Evolutionary conservation across 352 stramenopile genomes (phyloP).

Genomic region (Peronospora farinosa): DNA sequence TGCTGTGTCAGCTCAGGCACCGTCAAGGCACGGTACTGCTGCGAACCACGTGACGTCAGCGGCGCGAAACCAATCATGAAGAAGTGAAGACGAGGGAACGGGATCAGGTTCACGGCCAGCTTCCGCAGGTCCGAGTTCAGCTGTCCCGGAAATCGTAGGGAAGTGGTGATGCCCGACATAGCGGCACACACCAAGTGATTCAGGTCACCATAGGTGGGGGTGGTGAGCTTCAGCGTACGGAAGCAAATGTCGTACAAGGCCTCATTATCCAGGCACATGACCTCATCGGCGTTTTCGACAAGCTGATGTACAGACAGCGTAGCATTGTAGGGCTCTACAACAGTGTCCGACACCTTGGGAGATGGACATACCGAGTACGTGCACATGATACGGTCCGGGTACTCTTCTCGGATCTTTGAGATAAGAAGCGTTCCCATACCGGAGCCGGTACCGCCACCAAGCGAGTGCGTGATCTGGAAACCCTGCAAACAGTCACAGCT

Average conservation of each 20-base stretch:
- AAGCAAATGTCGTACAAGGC: constrained; percentile 99
- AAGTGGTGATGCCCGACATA: constrained; percentile 98
- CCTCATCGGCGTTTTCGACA: constrained; percentile 99
- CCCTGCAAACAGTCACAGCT: constrained; percentile 97
- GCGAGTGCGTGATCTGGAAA: constrained; percentile 99
- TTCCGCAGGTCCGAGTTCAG: constrained; percentile 99
- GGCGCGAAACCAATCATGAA: constrained; percentile 99
- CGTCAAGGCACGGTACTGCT: constrained; percentile 96
- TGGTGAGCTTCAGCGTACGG: constrained; percentile 98
- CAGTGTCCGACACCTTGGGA: constrained; percentile 96
- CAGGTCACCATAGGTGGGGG: constrained; percentile 97
- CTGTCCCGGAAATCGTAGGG: constrained; percentile 96
- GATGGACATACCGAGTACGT: constrained; percentile 99
- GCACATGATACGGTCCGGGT: constrained; percentile 98
- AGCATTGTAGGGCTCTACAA: constrained; percentile 99
- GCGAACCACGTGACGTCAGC: constrained; percentile 91
- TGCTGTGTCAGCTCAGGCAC: constrained; percentile 98
- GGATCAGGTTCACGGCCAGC: constrained; percentile 97
- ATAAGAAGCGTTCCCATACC: constrained; percentile 99
- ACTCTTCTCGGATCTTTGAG: constrained; percentile 98
- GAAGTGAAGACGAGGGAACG: constrained; percentile 99
- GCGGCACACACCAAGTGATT: constrained; percentile 98
- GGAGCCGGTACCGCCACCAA: constrained; percentile 97
- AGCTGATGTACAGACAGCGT: constrained; percentile 99
- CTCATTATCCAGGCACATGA: constrained; percentile 99